Base-by-base conservation (phyloP, 805 yeast species). In the Pichia eremophila region DNA sequence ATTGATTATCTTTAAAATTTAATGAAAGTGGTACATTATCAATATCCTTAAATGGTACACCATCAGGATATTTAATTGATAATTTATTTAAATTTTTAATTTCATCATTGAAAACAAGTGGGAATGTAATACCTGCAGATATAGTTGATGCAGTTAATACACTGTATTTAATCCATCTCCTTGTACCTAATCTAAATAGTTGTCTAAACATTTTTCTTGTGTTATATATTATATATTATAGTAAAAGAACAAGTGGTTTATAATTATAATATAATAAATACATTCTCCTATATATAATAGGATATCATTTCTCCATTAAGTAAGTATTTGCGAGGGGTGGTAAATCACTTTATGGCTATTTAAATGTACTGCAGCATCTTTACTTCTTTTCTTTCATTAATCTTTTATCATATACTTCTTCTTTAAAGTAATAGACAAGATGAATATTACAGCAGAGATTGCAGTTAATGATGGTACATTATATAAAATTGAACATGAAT, bases 381-480 rank as follows among this genome's bases (percentile, higher is more conserved):
- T 32, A 7, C n/a, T 38, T 36, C 29, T 29, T 14, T 27, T 27
- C n/a, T 22, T 18, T 29, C 17, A 8, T 19, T 35, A 5, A 11
- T 35, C 18, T 17, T 35, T 35, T 35, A 18, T 35, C 15, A 11
- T 32, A 7, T 32, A 7, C 35, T 32, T 14, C 11, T 9, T 36
- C 38, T 8, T 36, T 36, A 5, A 8, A 10, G 9, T 32, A 28
- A 25, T 77, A 83, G 59, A 73, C 66, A 39, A 69, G 71, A 72
- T 29, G 71, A 78, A 25, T 18, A 34, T 15, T 14, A 34, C 17
- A 14, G 36, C 36, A 14, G 77, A 75, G 50, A 79, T 84, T 54
- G 62, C 69, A 55, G 75, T 77, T 51, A 84, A 82, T 58, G 88
- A 83, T 3, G 99, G 99, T 35, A 73, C 75, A 61, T 70, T 91